These are phyloP conservation scores for Saturnispora quitensis DNA, from an alignment of 805 yeast genomes.

Conservation along the genomic window DNA sequence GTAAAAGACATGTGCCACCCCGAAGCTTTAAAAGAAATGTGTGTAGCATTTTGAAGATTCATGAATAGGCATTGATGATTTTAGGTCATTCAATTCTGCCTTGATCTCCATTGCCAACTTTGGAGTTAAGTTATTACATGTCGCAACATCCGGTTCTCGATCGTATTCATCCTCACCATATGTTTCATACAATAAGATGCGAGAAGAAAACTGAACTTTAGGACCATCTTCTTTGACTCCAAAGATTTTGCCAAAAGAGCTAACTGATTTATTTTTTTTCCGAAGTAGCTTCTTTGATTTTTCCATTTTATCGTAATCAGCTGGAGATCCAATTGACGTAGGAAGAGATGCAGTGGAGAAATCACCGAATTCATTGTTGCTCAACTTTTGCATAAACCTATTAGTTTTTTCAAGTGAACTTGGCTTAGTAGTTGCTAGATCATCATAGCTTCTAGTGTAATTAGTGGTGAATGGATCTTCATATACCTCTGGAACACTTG, in stretches of 20 bases:
- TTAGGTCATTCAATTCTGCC: slow-evolving; percentile 73
- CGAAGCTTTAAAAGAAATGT: slow-evolving; percentile 52
- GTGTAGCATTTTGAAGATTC: slow-evolving; percentile 71
- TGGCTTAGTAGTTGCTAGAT: background rate
- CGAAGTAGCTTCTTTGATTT: slow-evolving; percentile 12
- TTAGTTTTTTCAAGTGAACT: slow-evolving; percentile 6
- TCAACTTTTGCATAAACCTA: slow-evolving; percentile 8
- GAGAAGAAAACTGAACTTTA: slow-evolving; percentile 55
- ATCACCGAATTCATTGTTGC: slow-evolving; percentile 5
- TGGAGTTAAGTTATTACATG: slow-evolving; percentile 88
- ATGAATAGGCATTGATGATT: slow-evolving; percentile 77
- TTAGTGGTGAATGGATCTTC: slow-evolving; percentile 11
- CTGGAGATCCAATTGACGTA: background rate
- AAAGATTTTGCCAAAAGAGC: slow-evolving; percentile 15
- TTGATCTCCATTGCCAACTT: slow-evolving; percentile 75
- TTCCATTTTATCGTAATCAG: background rate
- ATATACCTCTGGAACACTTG: background rate
- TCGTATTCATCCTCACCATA: slow-evolving; percentile 79
- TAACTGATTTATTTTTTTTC: slow-evolving; percentile 15
- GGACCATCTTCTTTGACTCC: slow-evolving; percentile 12
- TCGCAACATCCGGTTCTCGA: slow-evolving; percentile 85
- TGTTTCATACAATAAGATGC: slow-evolving; percentile 78
- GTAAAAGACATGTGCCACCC: too few relatives aligned
- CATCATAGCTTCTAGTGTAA: slow-evolving; percentile 10
- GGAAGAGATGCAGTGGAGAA: slow-evolving; percentile 12